Base-by-base conservation (phyloP, 495 filamentous ascomycete genomes). In the Xylaria longipes region DNA sequence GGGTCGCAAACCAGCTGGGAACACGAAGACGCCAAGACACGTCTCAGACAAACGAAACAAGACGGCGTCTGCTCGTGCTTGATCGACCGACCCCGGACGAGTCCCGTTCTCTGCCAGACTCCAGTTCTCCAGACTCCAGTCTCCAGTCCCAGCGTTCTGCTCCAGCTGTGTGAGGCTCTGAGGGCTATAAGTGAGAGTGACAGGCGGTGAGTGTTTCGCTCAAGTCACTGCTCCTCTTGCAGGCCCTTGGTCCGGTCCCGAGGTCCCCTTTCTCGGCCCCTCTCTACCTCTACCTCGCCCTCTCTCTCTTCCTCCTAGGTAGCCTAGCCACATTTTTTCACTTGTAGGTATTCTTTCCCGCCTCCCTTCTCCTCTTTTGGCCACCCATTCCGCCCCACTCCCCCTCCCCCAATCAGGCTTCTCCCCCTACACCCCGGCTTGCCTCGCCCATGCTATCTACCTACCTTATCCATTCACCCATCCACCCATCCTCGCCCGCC, bases 401-500 rank as follows among this genome's bases (percentile, higher is more conserved):
- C 60, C n/a, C 27, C 52, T 31, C 9, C 52, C 27, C 52, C 52
- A 56, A 56, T 56, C 52, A 56, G 37, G 60, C 37, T 43, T 41
- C 9, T 15, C 7, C 60, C 62, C 62, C 41, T 46, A 65, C 41
- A 65, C 62, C 25, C 62, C 61, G n/a, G 61, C 54, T 66, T 58
- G 62, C 54, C 62, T 50, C 45, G 69, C 61, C 52, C 50, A 39
- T 60, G 22, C 60, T 43, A 37, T 29, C 60, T 60, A 39, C 57
- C 57, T 60, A 22, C 68, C 68, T 70, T 64, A 63, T 48, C 57
- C 62, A 65, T 62, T 66, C 62, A 41, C 39, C 43, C 61, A 45
- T 54, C 69, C 62, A 41, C 39, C 43, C 61, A 35, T 54, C 69
- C 48, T 65, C 69, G 37, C 62, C 69, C 69, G 50, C 52, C 62